phyloP scores from a whole-genome alignment of 768 basidiomycete species.

The Sarcodon sp. region DNA sequence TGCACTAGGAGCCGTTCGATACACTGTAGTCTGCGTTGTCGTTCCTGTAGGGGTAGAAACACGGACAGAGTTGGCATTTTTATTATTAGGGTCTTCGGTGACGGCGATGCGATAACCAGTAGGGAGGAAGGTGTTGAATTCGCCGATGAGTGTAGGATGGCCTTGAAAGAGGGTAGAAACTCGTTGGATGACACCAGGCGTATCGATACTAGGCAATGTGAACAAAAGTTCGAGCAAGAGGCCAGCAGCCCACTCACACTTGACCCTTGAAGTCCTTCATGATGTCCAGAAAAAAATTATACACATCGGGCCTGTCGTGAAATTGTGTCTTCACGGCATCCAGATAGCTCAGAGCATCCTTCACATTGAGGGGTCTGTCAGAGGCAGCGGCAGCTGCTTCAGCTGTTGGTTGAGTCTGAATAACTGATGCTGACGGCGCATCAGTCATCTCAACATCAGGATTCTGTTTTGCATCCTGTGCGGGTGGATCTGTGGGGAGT shows the following conservation, averaged over 20 bases:
- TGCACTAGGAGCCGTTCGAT: not conserved
- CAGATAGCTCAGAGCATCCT: slow-evolving; percentile 49
- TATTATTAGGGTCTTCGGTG: slow-evolving; percentile 36
- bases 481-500: no score
- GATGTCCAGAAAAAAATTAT: slow-evolving; percentile 52
- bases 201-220: slow-evolving; percentile 68
- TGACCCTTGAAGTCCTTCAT: slow-evolving; percentile 73
- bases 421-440: no score
- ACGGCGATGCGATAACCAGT: slow-evolving; percentile 90
- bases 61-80: slow-evolving; percentile 50
- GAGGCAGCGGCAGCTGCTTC: not conserved
- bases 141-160: slow-evolving; percentile 85
- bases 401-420: no score
- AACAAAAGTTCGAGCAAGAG: not conserved
- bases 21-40: slow-evolving; percentile 17
- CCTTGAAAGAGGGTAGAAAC: slow-evolving; percentile 89
- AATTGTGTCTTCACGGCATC: slow-evolving; percentile 55
- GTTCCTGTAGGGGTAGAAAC: slow-evolving; percentile 69
- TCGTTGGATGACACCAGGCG: slow-evolving; percentile 92
- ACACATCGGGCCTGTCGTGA: slow-evolving; percentile 44
- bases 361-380: slow-evolving; percentile 42
- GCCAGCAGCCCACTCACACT: slow-evolving; percentile 20
- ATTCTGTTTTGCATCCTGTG: no score
- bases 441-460: no score
- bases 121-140: slow-evolving; percentile 97